These are phyloP conservation scores for Avena eriantha DNA, from an alignment of 176 grass and related monocot species.

Conservation along the genomic window DNA sequence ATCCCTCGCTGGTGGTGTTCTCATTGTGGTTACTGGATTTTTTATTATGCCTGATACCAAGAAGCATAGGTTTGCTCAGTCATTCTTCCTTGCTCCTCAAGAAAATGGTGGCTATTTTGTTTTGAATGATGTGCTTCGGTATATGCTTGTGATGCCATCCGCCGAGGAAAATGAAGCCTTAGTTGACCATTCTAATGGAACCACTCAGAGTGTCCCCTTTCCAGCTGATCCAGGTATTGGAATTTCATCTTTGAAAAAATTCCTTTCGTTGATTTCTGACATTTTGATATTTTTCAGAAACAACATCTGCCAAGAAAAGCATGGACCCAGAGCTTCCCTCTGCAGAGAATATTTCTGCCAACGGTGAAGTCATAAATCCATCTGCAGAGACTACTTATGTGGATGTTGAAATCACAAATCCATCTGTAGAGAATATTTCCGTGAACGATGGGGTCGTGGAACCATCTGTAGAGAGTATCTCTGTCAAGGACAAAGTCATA, in stretches of 20 bases:
- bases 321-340: slow-evolving; percentile 8
- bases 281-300: slow-evolving; percentile 38
- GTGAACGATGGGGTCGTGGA: neutral
- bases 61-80: slow-evolving; percentile 68
- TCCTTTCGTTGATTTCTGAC: neutral
- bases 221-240: slow-evolving; percentile 47
- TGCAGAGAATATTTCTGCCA: neutral
- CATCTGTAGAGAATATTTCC: slow-evolving; percentile 15
- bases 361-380: slow-evolving; percentile 14
- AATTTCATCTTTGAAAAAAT: slow-evolving; percentile 17
- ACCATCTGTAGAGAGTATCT: slow-evolving; percentile 9
- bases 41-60: slow-evolving; percentile 49
- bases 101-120: slow-evolving; percentile 78
- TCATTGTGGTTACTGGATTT: slow-evolving; percentile 80
- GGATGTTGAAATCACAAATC: slow-evolving; percentile 15
- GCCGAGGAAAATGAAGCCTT: slow-evolving; percentile 32
- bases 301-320: slow-evolving; percentile 15
- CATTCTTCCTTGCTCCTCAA: slow-evolving; percentile 97
- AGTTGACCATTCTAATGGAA: slow-evolving; percentile 35
- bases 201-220: slow-evolving; percentile 29
- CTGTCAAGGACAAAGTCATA: slow-evolving; percentile 25
- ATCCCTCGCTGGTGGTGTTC: slow-evolving; percentile 64
- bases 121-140: slow-evolving; percentile 82
- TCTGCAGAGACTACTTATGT: slow-evolving; percentile 13
- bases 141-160: slow-evolving; percentile 44